phyloP scores from a whole-genome alignment of 2,329 filamentous ascomycete genomes.

The Neospermospora avenae region DNA sequence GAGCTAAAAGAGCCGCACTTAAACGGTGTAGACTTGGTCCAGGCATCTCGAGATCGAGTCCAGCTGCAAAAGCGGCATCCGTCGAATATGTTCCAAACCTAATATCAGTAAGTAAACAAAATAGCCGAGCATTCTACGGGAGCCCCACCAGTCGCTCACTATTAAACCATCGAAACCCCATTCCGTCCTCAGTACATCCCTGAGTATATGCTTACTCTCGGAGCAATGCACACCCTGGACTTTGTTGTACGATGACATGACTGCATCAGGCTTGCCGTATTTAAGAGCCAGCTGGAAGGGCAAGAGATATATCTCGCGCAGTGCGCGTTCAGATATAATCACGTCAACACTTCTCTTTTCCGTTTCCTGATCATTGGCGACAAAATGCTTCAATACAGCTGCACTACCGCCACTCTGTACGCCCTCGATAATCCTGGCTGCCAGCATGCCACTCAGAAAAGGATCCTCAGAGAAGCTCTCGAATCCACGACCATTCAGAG shows the following conservation, averaged over 20 bases:
- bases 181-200: conserved; percentile 39
- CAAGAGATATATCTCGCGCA: conserved; percentile 42
- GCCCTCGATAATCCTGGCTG: conserved; percentile 41
- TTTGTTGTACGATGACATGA: conserved; percentile 46
- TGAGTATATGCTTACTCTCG: conserved; percentile 37
- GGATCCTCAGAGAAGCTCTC: conserved; percentile 48
- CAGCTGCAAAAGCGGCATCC: conserved; percentile 29
- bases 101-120: background rate
- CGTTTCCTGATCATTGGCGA: conserved; percentile 42
- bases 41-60: conserved; percentile 42
- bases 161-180: conserved; percentile 44
- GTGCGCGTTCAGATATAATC: conserved; percentile 36
- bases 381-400: conserved; percentile 46
- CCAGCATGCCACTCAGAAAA: conserved; percentile 42
- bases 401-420: conserved; percentile 41
- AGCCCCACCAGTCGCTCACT: conserved; percentile 42
- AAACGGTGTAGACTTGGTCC: conserved; percentile 30
- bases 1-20: conserved; percentile 1
- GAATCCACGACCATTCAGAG: conserved; percentile 45
- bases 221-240: conserved; percentile 44
- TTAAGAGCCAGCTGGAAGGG: conserved; percentile 44
- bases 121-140: conserved; percentile 41
- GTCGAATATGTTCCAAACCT: conserved; percentile 26
- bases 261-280: conserved; percentile 39
- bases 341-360: conserved; percentile 35